Conservation (phyloP, 2,329 filamentous ascomycete genomes). For the Colletotrichum sp. region DNA sequence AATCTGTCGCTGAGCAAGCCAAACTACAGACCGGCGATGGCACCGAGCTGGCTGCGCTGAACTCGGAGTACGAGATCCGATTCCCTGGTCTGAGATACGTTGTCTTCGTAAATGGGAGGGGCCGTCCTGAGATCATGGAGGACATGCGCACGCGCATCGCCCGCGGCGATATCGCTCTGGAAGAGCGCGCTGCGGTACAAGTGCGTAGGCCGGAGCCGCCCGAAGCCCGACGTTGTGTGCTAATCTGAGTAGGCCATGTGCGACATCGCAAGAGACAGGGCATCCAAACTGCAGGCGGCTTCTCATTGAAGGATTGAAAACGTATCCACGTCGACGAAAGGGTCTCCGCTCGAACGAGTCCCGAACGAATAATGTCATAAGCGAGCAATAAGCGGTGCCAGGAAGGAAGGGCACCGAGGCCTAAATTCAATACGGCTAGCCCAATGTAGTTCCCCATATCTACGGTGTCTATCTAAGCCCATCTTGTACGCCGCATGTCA, state of each 20-base stretch:
- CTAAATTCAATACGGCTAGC: background rate
- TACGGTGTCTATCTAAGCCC: constrained; percentile 5
- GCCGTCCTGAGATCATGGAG: constrained; percentile 75
- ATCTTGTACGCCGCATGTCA: background rate
- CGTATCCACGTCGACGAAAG: background rate
- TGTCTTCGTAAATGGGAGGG: constrained; percentile 87
- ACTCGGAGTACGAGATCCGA: constrained; percentile 77
- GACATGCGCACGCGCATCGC: constrained; percentile 81
- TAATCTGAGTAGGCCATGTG: constrained; percentile 75
- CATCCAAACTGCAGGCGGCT: constrained; percentile 58
- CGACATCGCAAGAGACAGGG: constrained; percentile 84
- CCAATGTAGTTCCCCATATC: background rate
- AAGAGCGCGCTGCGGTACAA: constrained; percentile 77
- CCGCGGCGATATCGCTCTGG: constrained; percentile 66
- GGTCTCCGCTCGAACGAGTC: background rate
- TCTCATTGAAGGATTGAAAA: background rate
- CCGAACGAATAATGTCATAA: background rate
- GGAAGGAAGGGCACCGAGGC: background rate
- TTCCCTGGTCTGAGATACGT: constrained; percentile 89
- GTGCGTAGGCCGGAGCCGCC: constrained; percentile 47
- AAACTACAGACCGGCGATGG: constrained; percentile 64
- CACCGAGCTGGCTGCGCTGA: constrained; percentile 69
- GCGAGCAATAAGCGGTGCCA: background rate
- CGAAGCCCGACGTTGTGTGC: background rate
- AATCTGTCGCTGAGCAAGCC: constrained; percentile 83